These are phyloP conservation scores for Fusarium tanahbumbuense DNA, from an alignment of 2,329 filamentous ascomycete genomes.

Conservation along the genomic window DNA sequence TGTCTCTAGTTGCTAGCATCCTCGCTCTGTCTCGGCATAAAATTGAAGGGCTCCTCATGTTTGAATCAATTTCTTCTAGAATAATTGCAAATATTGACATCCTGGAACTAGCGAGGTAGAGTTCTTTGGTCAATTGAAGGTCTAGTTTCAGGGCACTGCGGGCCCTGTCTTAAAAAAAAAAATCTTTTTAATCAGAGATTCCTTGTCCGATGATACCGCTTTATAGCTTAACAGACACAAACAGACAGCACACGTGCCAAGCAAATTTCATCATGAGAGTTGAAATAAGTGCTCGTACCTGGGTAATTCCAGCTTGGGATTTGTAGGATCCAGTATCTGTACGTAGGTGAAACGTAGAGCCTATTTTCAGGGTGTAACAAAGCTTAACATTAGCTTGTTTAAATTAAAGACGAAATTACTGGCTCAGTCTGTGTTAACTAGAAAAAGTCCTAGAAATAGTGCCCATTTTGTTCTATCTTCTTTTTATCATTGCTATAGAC, in stretches of 20 bases:
- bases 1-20: constrained; percentile 14
- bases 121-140: constrained; percentile 4
- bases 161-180: background rate
- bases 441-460: too few species aligned
- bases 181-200: background rate
- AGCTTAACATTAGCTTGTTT: background rate
- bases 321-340: background rate
- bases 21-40: constrained; percentile 48
- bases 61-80: constrained; percentile 13
- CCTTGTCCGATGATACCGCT: background rate
- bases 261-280: background rate
- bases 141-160: background rate
- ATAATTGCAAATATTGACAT: constrained; percentile 25
- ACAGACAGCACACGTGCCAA: background rate
- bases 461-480: background rate
- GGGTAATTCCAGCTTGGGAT: background rate
- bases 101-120: constrained; percentile 2
- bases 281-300: background rate
- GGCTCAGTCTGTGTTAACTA: background rate
- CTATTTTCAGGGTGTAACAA: background rate
- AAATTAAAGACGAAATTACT: background rate
- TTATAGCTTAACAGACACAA: background rate
- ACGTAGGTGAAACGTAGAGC: background rate
- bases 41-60: constrained; percentile 11
- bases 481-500: background rate